Evolutionary conservation across 768 basidiomycete species (phyloP).

Genomic region (Tephrocybe rancida): DNA sequence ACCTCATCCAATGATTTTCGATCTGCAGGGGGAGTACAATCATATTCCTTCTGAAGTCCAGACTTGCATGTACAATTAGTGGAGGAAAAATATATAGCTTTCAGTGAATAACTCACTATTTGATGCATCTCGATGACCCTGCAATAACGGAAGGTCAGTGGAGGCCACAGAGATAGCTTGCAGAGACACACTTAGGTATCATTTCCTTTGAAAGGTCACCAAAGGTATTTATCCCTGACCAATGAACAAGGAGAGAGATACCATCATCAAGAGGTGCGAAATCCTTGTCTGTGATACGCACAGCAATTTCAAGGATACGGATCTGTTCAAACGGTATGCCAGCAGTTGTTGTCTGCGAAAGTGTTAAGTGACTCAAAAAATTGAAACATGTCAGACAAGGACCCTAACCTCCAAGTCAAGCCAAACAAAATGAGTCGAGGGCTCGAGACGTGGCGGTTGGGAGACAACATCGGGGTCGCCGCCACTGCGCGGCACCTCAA

Average conservation of each 20-base stretch:
- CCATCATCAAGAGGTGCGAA: slow-evolving; percentile 6
- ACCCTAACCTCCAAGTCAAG: slow-evolving; percentile 2
- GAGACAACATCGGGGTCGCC: neutral
- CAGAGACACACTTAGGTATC: neutral
- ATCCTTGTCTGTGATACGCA: slow-evolving; percentile 10
- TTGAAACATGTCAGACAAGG: neutral
- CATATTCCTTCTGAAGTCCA: neutral
- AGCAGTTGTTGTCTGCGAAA: neutral
- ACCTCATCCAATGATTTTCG: slow-evolving; percentile 1
- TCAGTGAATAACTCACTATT: neutral
- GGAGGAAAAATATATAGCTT: neutral
- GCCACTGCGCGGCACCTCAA: neutral
- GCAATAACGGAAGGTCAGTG: neutral
- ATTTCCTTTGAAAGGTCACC: neutral
- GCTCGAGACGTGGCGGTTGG: neutral
- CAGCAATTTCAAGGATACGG: slow-evolving; percentile 9
- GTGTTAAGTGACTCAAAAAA: neutral
- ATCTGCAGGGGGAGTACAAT: neutral
- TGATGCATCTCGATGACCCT: slow-evolving; percentile 1
- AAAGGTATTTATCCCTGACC: neutral
- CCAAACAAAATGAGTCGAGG: neutral
- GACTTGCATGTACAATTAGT: neutral
- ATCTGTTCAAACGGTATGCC: neutral
- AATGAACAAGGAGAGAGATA: slow-evolving; percentile 8
- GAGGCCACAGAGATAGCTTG: neutral